Conservation (phyloP, 495 filamentous ascomycete species). For the Oidiodendron maius region DNA sequence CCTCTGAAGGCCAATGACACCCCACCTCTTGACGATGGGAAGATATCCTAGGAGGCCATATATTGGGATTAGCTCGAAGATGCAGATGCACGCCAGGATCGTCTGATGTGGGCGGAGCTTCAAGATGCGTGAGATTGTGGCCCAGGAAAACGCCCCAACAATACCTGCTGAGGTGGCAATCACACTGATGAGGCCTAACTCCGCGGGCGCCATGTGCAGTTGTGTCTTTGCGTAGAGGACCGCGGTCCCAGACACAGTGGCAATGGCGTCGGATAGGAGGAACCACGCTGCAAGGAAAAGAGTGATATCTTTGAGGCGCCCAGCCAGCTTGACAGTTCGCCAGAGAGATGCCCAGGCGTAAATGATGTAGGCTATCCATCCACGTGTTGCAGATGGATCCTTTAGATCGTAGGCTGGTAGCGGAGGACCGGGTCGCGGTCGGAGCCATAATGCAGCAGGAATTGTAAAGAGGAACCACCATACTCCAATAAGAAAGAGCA, state of each 20-base stretch:
- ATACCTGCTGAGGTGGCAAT: constrained; percentile 80
- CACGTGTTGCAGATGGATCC: constrained; percentile 16
- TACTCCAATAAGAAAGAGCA: constrained; percentile 78
- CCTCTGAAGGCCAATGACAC: constrained; percentile 78
- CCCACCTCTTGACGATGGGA: constrained; percentile 67
- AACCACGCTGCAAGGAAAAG: constrained; percentile 94
- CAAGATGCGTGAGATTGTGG: constrained; percentile 60
- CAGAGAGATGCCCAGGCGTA: constrained; percentile 84
- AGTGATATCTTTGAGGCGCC: constrained; percentile 75
- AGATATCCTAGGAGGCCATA: constrained; percentile 90
- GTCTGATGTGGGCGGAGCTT: constrained; percentile 72
- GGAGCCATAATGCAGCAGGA: constrained; percentile 84
- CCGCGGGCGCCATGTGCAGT: constrained; percentile 80
- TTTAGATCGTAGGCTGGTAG: constrained; percentile 36
- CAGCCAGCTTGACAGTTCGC: constrained; percentile 70
- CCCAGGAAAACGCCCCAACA: constrained; percentile 85
- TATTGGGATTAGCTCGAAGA: constrained; percentile 88
- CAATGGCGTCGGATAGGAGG: constrained; percentile 86
- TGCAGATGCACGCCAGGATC: constrained; percentile 78
- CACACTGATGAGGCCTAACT: constrained; percentile 88
- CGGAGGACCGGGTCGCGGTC: constrained; percentile 83
- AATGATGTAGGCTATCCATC: constrained; percentile 51
- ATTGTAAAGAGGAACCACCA: constrained; percentile 96
- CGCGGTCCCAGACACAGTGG: constrained; percentile 90
- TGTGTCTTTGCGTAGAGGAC: constrained; percentile 94